Conservation (phyloP, 768 basidiomycete species). For the Tricholoma sp. region DNA sequence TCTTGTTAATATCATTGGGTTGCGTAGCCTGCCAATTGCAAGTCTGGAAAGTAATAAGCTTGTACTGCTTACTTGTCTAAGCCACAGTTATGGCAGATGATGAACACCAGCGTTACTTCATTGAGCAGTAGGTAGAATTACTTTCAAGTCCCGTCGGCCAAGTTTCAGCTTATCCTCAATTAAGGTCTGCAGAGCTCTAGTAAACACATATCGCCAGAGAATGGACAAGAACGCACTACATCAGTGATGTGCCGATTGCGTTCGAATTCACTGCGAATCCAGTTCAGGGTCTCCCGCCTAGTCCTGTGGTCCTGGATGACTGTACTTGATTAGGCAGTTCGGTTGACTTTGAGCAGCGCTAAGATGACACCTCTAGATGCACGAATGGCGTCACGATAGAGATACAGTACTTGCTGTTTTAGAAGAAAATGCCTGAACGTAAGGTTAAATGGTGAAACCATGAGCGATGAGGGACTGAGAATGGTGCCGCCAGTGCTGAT, state of each 20-base stretch:
- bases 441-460: constrained; percentile 18
- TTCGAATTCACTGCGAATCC: constrained; percentile 73
- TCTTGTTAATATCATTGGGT: not conserved
- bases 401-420: constrained; percentile 48
- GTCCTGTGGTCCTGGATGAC: constrained; percentile 58
- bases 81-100: not conserved
- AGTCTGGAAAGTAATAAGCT: not conserved
- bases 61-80: not conserved
- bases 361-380: constrained; percentile 53
- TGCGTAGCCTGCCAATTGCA: not conserved
- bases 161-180: constrained; percentile 59
- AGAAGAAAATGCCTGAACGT: constrained; percentile 77
- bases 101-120: not conserved
- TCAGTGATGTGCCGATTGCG: constrained; percentile 53
- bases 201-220: not conserved
- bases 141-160: constrained; percentile 54
- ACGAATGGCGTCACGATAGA: constrained; percentile 67
- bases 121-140: constrained; percentile 35
- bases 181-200: constrained; percentile 32
- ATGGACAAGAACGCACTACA: constrained; percentile 35
- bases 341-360: constrained; percentile 3
- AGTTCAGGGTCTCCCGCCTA: constrained; percentile 60
- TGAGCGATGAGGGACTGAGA: not conserved
- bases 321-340: constrained; percentile 20
- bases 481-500: too few relatives aligned